A percentile compares a stretch with the other conserved stretches of the same genome.
Evolutionary conservation across 1,284 basidiomycete species (phyloP).

Genomic region (Fomitopsis pinicola): DNA sequence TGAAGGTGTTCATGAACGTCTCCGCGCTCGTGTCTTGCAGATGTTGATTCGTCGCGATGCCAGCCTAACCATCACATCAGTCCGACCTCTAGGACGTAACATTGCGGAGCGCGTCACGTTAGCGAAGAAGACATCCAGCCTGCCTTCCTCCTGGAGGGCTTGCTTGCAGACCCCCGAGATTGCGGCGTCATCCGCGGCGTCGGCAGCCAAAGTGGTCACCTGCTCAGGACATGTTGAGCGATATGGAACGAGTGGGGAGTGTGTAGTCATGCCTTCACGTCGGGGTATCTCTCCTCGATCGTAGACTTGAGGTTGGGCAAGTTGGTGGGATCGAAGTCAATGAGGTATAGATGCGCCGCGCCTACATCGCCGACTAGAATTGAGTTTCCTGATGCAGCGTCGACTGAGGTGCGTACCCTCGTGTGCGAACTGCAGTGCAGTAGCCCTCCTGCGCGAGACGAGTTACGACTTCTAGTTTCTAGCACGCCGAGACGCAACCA

Average conservation of each 20-base stretch:
- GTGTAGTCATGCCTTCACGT: slow-evolving; percentile 59
- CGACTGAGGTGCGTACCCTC: slow-evolving; percentile 50
- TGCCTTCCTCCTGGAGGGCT: slow-evolving; percentile 76
- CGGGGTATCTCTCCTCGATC: slow-evolving; percentile 67
- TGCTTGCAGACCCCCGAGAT: slow-evolving; percentile 69
- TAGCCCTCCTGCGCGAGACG: slow-evolving; percentile 54
- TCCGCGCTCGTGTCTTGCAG: slow-evolving; percentile 60
- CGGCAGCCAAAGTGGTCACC: slow-evolving; percentile 72
- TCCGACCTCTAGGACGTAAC: background rate
- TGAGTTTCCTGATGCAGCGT: background rate
- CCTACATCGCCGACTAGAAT: slow-evolving; percentile 40
- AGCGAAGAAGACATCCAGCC: slow-evolving; percentile 91
- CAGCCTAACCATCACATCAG: slow-evolving; percentile 46
- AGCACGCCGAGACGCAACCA: background rate
- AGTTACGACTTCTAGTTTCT: slow-evolving; percentile 2
- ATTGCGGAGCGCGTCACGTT: slow-evolving; percentile 53
- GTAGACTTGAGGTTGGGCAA: slow-evolving; percentile 68
- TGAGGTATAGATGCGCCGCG: slow-evolving; percentile 78
- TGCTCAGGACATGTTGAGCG: slow-evolving; percentile 22
- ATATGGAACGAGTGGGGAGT: background rate
- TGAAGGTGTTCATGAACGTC: slow-evolving; percentile 72
- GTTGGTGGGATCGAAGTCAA: slow-evolving; percentile 74
- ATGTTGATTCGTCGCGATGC: slow-evolving; percentile 43
- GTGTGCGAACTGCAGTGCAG: slow-evolving; percentile 74
- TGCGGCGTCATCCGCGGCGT: slow-evolving; percentile 79